Evolutionary conservation across 2,329 filamentous ascomycete genomes (phyloP).

Genomic region (Tolypocladium tropicale): DNA sequence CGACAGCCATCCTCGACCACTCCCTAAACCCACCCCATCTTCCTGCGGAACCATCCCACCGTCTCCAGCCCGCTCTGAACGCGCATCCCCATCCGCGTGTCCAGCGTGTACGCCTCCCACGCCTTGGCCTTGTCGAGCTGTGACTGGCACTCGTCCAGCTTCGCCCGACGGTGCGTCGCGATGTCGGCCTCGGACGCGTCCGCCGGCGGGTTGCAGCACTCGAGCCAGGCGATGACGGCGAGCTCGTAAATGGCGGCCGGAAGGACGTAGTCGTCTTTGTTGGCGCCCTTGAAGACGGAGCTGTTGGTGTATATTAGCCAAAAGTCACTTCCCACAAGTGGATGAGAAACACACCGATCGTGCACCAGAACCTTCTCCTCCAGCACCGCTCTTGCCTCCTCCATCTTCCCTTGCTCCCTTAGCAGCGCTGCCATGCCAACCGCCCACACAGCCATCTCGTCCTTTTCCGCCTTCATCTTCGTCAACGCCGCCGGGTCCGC

Average conservation of each 20-base stretch:
- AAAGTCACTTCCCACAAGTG: not conserved
- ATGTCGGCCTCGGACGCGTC: constrained; percentile 18
- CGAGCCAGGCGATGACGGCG: constrained; percentile 70
- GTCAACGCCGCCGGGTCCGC: constrained; percentile 27
- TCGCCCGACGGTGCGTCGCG: constrained; percentile 29
- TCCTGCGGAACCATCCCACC: constrained; percentile 41
- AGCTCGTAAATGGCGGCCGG: constrained; percentile 81
- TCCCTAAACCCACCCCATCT: constrained; percentile 23
- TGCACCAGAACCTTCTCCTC: constrained; percentile 53
- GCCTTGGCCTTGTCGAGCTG: constrained; percentile 57
- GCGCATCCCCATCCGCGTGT: constrained; percentile 64
- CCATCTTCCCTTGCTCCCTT: constrained; percentile 50
- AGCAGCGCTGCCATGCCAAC: constrained; percentile 57
- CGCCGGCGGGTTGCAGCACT: constrained; percentile 36
- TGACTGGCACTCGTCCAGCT: constrained; percentile 50
- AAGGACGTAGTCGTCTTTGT: constrained; percentile 58
- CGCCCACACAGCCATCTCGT: constrained; percentile 54
- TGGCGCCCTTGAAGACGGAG: constrained; percentile 43
- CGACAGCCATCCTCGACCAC: not conserved
- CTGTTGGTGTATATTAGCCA: constrained; percentile 18
- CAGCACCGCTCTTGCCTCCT: constrained; percentile 56
- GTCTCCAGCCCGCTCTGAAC: constrained; percentile 61
- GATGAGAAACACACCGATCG: constrained; percentile 41
- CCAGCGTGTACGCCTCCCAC: constrained; percentile 65
- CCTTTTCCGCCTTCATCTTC: constrained; percentile 40